Evolutionary conservation across 768 basidiomycete species (phyloP), one percentile per base, ranked within the genome.

Genomic region (Kwoniella sp.): DNA sequence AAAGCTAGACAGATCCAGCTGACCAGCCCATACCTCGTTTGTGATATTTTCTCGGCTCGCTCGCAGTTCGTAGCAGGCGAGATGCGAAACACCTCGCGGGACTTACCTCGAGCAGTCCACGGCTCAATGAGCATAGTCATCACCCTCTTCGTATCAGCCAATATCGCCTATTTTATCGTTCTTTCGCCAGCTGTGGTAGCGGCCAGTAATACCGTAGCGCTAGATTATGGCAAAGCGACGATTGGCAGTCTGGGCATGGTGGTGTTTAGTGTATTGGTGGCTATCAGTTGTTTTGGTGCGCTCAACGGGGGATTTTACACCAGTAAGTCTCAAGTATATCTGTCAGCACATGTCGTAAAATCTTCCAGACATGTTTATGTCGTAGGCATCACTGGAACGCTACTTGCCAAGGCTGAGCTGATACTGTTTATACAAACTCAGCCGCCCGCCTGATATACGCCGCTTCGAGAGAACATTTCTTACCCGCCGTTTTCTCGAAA

Each of bases 261-360:
- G 5, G 71, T 92, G 17, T 96, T 99, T 76, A 91, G 95, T 0
- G 83, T 88, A 55, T 87, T 92, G 85, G 95, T 99, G 15, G 91
- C 92, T 1, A 84, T 97, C 62, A 96, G 93, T 2, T 96, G 92
- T 77, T 92, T 99, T 68, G 95, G 95, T 19, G 92, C 96, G 1
- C 80, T 99, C 56, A 95, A 96, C 77, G 90, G 92, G 86, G 70
- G 47, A 67, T 75, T 73, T 58, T 68, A 60, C 55, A 63, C 44
- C 24, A 70, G 65, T 58, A 44, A 51, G 74, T 65, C 15, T 53
- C 22, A 44, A 44, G 17, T 33, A 6, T 33, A 5, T 33, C 13
- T 13, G 33, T 13, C 33, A 33, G n/a, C n/a, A n/a, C n/a, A n/a
- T n/a, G n/a, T n/a, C n/a, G n/a, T n/a, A n/a, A n/a, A n/a, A n/a